Base-by-base conservation (phyloP, 805 yeast species). In the Kockiozyma suomiensis region DNA sequence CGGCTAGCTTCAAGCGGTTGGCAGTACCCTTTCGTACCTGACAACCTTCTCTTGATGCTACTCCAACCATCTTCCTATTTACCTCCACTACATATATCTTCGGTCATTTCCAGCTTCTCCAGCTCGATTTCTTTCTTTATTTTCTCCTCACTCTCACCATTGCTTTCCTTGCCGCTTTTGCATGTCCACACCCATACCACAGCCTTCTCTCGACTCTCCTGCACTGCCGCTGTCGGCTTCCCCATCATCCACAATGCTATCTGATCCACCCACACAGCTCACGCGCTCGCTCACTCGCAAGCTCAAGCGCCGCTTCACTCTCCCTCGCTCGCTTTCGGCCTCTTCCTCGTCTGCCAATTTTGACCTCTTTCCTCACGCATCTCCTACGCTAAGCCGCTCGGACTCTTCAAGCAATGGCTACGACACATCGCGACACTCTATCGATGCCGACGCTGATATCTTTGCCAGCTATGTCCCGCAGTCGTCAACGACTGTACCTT, bases 281-380 rank as follows among this genome's bases (percentile, higher is more conserved):
- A 26, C 59, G 23, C 50, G 57, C 45, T 47, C 64, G 45, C 40
- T 61, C 56, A 47, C 64, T 21, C 32, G 41, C 35, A 46, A 35
- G 37, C 55, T 61, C 40, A 57, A 57, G 51, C 62, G 64, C 37
- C 50, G 64, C n/a, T 53, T 61, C 49, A 61, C 64, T 3, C 52
- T 61, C n/a, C 58, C 64, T 15, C 54, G 58, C 28, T 41, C 57
- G 38, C 28, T 17, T 23, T 30, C 58, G 6, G n/a, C 56, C 1
- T 35, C 58, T 8, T 13, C 50, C 26, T 19, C 53, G 15, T 37
- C 48, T 3, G 13, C 48, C 33, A 28, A 10, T 8, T 19, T 4
- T 25, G 52, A 21, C 40, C 17, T 17, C 52, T 17, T 32, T 28
- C 52, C 32, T 13, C 50, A 38, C 21, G 30, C 33, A 5, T 26